Percentiles rank a stretch among this genome's conserved stretches.
phyloP scores from a whole-genome alignment of 2,329 filamentous ascomycete genomes.

The Pyricularia pennisetigena region DNA sequence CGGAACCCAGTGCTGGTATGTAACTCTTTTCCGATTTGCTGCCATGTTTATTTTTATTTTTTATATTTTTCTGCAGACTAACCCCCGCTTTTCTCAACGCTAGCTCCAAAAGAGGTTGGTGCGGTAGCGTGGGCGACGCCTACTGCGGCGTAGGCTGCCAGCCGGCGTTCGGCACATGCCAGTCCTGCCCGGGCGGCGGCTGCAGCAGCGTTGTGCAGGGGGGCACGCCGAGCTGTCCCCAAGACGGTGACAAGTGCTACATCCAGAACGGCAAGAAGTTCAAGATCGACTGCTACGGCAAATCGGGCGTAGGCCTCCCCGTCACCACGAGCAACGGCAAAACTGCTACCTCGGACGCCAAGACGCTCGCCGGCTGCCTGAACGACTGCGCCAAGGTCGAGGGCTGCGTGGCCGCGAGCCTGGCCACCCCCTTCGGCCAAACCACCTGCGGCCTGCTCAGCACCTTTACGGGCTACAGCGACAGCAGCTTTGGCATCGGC shows the following conservation, averaged over 20 bases:
- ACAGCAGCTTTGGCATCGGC: too few species aligned
- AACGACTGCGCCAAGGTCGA: background rate
- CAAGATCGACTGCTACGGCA: background rate
- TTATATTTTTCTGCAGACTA: too few species aligned
- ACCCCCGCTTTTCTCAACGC: background rate
- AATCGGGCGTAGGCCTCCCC: background rate
- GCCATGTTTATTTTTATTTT: too few species aligned
- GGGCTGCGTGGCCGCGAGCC: background rate
- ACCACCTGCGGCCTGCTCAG: background rate
- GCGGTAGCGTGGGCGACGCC: conserved; percentile 7
- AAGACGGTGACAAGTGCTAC: background rate
- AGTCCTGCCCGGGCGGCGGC: background rate
- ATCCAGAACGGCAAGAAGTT: background rate
- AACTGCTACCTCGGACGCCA: background rate
- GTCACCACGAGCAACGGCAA: background rate
- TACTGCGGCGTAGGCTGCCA: conserved; percentile 11
- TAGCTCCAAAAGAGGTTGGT: conserved; percentile 7
- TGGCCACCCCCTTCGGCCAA: background rate
- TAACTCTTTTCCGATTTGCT: background rate
- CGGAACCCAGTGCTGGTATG: conserved; percentile 4
- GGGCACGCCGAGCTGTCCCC: background rate
- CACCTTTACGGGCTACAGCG: background rate
- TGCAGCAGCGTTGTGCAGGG: conserved; percentile 12
- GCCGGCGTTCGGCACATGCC: conserved; percentile 7
- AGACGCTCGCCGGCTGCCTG: background rate